Base-by-base conservation (phyloP, 106 monocot species). In the Chionographis japonica region DNA sequence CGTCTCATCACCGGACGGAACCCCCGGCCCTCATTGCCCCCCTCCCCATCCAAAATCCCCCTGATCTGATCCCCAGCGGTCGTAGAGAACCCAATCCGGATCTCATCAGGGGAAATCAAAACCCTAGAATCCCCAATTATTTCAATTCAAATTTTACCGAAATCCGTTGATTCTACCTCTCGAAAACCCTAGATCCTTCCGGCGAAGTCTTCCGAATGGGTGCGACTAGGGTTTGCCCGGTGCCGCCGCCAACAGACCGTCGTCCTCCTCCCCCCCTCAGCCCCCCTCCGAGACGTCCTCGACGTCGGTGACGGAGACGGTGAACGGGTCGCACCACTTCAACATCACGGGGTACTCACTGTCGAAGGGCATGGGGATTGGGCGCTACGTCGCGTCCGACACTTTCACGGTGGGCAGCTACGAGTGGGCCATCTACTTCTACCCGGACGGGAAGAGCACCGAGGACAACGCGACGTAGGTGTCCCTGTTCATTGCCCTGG, bases 391-490 rank as follows among this genome's bases (percentile, higher is more conserved):
- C 52, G 66, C 81, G 14, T 81, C 81, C 35, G 81, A 81, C 40
- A 65, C 67, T 5, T 81, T 81, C 67, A 40, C 66, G 56, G 81
- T 81, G 18, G 81, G 81, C 8, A 76, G 81, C 4, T 77, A 67
- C 62, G 81, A 81, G 8, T 81, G 81, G 81, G 75, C 81, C 20
- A 68, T 81, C 13, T 81, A 81, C 40, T 81, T 81, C 62, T 81
- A 81, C 61, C 81, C 81, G 3, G 81, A 81, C 17, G 81, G 81
- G 27, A 81, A 81, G 75, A 77, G 81, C 61, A 55, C 57, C 13
- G 81, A 81, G 67, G 81, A 81, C 46, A 68, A 62, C 49, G 75
- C 76, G 18, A 46, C 57, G 1, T 81, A 81, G 16, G 76, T 81
- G 7, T 81, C 81, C 46, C 56, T 81, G n/a, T 81, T 81, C 66